phyloP scores from a whole-genome alignment of 1,284 basidiomycete species.

The Moesziomyces parantarcticus region DNA sequence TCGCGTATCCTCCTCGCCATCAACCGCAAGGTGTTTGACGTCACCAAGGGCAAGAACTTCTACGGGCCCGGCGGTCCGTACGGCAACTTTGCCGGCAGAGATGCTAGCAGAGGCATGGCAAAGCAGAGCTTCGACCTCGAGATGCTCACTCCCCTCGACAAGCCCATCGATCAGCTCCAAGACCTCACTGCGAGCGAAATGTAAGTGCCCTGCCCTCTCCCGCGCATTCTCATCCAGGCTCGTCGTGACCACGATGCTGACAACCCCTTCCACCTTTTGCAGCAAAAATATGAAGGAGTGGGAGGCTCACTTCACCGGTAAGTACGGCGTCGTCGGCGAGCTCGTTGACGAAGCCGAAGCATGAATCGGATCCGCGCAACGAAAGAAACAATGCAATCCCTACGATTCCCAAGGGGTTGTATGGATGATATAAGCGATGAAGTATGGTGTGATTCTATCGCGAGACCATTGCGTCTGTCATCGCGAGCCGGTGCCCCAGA shows the following conservation, averaged over 20 bases:
- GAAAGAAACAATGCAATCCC: not conserved
- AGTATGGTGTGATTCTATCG: not conserved
- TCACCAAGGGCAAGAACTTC: slow-evolving; percentile 85
- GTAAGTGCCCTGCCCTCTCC: slow-evolving; percentile 71
- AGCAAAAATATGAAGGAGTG: slow-evolving; percentile 62
- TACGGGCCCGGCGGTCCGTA: slow-evolving; percentile 96
- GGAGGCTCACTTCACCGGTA: slow-evolving; percentile 60
- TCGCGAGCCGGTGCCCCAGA: slow-evolving; percentile 56
- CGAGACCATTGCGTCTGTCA: not conserved
- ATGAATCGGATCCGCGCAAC: not conserved
- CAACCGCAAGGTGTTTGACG: slow-evolving; percentile 88
- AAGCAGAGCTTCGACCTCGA: slow-evolving; percentile 93
- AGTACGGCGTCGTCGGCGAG: slow-evolving; percentile 64
- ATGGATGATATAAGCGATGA: no score
- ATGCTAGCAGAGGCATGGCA: slow-evolving; percentile 94
- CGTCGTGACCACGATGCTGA: not conserved
- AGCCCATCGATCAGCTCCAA: slow-evolving; percentile 83
- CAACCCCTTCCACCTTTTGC: not conserved
- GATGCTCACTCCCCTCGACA: slow-evolving; percentile 86
- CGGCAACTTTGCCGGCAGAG: slow-evolving; percentile 93
- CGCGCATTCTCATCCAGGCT: no score
- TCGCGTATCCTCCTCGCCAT: slow-evolving; percentile 84
- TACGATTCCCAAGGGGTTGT: not conserved
- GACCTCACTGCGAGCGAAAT: slow-evolving; percentile 83
- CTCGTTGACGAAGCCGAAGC: slow-evolving; percentile 59